A percentile compares a stretch with the other conserved stretches of the same genome.
Conservation (phyloP, 306 rosid genomes). For the Ochetophila trinervis region DNA sequence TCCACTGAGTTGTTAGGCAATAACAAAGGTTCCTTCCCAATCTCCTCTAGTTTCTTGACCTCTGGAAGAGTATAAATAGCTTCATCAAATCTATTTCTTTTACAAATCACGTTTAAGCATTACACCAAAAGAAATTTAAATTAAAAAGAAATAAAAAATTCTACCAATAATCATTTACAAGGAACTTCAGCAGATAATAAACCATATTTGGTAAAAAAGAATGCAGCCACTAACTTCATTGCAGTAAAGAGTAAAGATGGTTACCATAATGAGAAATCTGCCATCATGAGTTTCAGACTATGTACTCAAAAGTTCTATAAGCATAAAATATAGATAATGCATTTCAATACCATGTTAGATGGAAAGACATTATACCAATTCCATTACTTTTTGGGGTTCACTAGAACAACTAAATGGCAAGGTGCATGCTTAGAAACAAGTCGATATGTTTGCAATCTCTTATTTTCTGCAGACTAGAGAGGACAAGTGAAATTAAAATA, state of each 20-base stretch:
- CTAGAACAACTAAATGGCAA: too few species aligned
- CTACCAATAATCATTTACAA: neutral
- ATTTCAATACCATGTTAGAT: too few species aligned
- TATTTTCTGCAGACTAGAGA: too few species aligned
- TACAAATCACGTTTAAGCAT: neutral
- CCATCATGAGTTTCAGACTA: neutral
- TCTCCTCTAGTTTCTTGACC: slow-evolving; percentile 60
- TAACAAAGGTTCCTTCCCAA: slow-evolving; percentile 43
- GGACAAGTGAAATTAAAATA: too few species aligned
- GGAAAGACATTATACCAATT: too few species aligned
- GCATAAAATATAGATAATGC: too few species aligned
- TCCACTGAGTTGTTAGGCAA: slow-evolving; percentile 41
- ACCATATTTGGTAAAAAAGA: neutral
- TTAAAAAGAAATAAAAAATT: neutral
- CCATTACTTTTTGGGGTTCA: too few species aligned
- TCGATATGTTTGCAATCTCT: too few species aligned
- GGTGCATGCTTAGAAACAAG: too few species aligned
- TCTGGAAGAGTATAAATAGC: slow-evolving; percentile 47
- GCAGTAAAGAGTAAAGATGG: too few species aligned
- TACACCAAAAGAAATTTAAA: neutral
- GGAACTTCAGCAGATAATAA: slow-evolving; percentile 18
- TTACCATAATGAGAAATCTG: neutral
- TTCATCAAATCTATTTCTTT: slow-evolving; percentile 12
- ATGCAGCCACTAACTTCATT: neutral
- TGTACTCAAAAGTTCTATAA: too few species aligned